These are phyloP conservation scores for Podospora pseudopauciseta DNA, from an alignment of 495 filamentous ascomycete genomes.

Conservation along the genomic window DNA sequence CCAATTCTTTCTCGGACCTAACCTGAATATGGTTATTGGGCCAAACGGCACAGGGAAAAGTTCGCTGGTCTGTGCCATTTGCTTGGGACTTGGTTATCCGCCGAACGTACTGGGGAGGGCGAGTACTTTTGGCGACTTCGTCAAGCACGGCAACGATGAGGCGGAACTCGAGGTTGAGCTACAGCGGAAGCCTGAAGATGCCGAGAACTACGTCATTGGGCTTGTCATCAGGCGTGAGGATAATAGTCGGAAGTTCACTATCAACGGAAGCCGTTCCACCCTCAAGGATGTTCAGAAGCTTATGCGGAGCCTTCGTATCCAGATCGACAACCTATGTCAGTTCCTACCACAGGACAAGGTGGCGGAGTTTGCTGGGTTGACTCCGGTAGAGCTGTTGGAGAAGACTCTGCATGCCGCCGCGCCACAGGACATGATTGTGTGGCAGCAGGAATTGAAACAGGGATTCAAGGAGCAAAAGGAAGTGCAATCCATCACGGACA, in stretches of 20 bases:
- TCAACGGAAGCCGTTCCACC: slow-evolving; percentile 59
- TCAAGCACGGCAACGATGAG: slow-evolving; percentile 79
- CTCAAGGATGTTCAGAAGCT: slow-evolving; percentile 61
- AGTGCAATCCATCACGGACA: slow-evolving; percentile 54
- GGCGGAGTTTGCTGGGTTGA: slow-evolving; percentile 84
- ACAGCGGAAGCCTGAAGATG: slow-evolving; percentile 49
- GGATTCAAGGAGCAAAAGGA: slow-evolving; percentile 66
- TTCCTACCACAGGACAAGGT: slow-evolving; percentile 97
- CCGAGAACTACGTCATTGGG: slow-evolving; percentile 65
- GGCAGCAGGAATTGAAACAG: slow-evolving; percentile 70
- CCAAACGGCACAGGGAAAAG: slow-evolving; percentile 98
- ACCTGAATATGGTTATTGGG: slow-evolving; percentile 97
- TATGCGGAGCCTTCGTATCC: slow-evolving; percentile 69
- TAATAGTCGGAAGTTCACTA: slow-evolving; percentile 68
- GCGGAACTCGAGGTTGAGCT: slow-evolving; percentile 90
- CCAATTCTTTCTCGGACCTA: slow-evolving; percentile 85
- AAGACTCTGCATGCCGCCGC: slow-evolving; percentile 87
- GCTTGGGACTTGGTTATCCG: slow-evolving; percentile 82
- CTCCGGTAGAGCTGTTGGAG: slow-evolving; percentile 75
- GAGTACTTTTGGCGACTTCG: slow-evolving; percentile 80
- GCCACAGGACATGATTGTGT: slow-evolving; percentile 70
- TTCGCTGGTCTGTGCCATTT: slow-evolving; percentile 95
- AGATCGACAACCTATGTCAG: slow-evolving; percentile 96
- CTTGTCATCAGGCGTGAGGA: slow-evolving; percentile 75
- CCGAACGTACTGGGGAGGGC: slow-evolving; percentile 84